Percentiles rank a stretch among this genome's conserved stretches.
phyloP scores from a whole-genome alignment of 495 filamentous ascomycete genomes.

The Penicillium bialowiezense region DNA sequence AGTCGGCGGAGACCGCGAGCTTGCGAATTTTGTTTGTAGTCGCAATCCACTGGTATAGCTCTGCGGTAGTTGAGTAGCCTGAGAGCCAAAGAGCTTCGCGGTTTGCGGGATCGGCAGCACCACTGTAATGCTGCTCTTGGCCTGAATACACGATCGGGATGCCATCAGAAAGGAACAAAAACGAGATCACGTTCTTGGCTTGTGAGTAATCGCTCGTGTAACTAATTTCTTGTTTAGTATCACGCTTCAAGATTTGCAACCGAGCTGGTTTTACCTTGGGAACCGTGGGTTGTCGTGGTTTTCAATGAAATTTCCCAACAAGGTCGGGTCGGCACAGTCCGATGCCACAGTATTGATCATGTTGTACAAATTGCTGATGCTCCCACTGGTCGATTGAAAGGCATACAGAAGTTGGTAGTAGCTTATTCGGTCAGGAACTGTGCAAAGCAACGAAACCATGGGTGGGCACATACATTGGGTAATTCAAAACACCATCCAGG shows the following conservation, averaged over 20 bases:
- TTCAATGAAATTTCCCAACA: constrained; percentile 73
- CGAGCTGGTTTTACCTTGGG: constrained; percentile 37
- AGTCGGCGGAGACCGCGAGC: constrained; percentile 47
- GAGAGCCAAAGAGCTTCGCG: constrained; percentile 76
- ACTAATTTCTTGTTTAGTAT: constrained; percentile 23
- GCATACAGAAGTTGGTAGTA: constrained; percentile 58
- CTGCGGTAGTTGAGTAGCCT: constrained; percentile 54
- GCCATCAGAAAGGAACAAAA: constrained; percentile 66
- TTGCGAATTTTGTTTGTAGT: constrained; percentile 60
- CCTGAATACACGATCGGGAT: constrained; percentile 67
- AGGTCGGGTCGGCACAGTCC: constrained; percentile 55
- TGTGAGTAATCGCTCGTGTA: constrained; percentile 48
- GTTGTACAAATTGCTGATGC: constrained; percentile 56
- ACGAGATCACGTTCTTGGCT: constrained; percentile 67
- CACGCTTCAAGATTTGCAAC: not conserved
- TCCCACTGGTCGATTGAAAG: constrained; percentile 59
- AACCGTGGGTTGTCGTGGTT: constrained; percentile 78
- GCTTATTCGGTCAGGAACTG: constrained; percentile 12
- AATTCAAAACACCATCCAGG: constrained; percentile 65
- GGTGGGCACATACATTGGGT: constrained; percentile 37
- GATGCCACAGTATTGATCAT: constrained; percentile 55
- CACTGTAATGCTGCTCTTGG: constrained; percentile 72
- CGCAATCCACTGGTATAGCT: constrained; percentile 61
- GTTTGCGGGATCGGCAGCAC: constrained; percentile 62
- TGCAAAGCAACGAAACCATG: not conserved